Evolutionary conservation across 2,329 filamentous ascomycete genomes (phyloP).

Genomic region (Penicillium olsonii): DNA sequence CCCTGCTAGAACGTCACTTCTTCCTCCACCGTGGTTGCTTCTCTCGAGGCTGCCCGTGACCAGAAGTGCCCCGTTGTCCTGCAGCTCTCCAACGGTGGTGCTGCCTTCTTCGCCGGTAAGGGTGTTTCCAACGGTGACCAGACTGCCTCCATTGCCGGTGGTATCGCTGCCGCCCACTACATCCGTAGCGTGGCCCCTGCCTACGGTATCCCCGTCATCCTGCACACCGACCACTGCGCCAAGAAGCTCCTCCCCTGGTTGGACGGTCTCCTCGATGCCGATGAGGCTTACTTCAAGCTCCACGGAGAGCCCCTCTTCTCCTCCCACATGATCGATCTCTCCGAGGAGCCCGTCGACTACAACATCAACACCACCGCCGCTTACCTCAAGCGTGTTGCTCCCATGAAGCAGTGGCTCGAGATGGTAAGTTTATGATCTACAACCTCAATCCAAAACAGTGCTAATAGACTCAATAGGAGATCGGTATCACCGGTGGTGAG

Average conservation of each 20-base stretch:
- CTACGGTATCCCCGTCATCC: slow-evolving; percentile 87
- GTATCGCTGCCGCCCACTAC: slow-evolving; percentile 88
- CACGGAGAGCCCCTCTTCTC: slow-evolving; percentile 92
- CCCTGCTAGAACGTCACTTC: slow-evolving; percentile 77
- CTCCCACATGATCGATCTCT: slow-evolving; percentile 98
- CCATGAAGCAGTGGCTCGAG: slow-evolving; percentile 99
- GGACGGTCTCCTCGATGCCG: slow-evolving; percentile 91
- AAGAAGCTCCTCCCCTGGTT: slow-evolving; percentile 99
- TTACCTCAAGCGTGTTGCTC: slow-evolving; percentile 91
- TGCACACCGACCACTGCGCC: slow-evolving; percentile 98
- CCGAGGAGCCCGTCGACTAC: slow-evolving; percentile 83
- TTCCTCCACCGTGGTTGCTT: slow-evolving; percentile 79
- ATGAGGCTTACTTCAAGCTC: slow-evolving; percentile 93
- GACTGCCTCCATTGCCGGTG: slow-evolving; percentile 82
- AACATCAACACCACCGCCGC: slow-evolving; percentile 91
- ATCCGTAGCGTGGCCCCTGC: slow-evolving; percentile 82
- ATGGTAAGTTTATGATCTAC: slow-evolving; percentile 63
- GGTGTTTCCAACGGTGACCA: slow-evolving; percentile 82
- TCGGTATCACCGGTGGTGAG: slow-evolving; percentile 94
- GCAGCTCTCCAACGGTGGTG: slow-evolving; percentile 90
- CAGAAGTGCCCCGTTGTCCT: slow-evolving; percentile 89
- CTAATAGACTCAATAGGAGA: slow-evolving; percentile 56
- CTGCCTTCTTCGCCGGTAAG: slow-evolving; percentile 90
- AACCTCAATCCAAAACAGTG: not conserved
- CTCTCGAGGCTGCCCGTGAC: slow-evolving; percentile 93